These are phyloP conservation scores for Lyophyllum decastes DNA, from an alignment of 768 basidiomycete genomes.

Conservation along the genomic window DNA sequence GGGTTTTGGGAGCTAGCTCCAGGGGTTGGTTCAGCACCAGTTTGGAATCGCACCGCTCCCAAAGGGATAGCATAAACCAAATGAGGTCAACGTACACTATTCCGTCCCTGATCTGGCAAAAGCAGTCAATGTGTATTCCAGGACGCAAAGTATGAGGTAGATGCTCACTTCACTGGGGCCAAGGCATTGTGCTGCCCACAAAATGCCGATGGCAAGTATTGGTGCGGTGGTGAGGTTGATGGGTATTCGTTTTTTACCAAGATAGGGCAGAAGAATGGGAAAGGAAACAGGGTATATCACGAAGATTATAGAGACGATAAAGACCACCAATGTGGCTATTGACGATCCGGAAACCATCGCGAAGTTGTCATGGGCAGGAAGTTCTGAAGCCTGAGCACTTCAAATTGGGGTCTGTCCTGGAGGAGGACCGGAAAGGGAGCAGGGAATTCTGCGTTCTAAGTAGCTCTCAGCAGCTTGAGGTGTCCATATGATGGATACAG, in stretches of 20 bases:
- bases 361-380: neutral
- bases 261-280: slow-evolving; percentile 32
- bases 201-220: slow-evolving; percentile 48
- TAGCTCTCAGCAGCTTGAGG: neutral
- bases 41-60: neutral
- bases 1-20: too few relatives aligned
- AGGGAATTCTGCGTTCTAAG: neutral
- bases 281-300: slow-evolving; percentile 50
- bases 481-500: too few relatives aligned
- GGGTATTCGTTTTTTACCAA: slow-evolving; percentile 33
- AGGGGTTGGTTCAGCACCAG: too few relatives aligned
- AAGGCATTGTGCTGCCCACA: slow-evolving; percentile 60
- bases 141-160: neutral
- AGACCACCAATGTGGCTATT: slow-evolving; percentile 52
- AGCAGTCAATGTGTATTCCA: neutral
- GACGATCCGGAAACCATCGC: slow-evolving; percentile 46
- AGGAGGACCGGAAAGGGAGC: too few relatives aligned
- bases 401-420: too few relatives aligned
- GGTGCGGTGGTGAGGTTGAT: slow-evolving; percentile 58
- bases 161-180: slow-evolving; percentile 30
- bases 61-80: neutral
- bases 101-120: slow-evolving; percentile 61
- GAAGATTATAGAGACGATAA: slow-evolving; percentile 52
- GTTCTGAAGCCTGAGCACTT: too few relatives aligned
- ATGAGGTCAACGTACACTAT: slow-evolving; percentile 53